Evolutionary conservation across 306 rosid species (phyloP), one percentile per base, ranked within the genome.

Genomic region (Gastrolobium villosum): DNA sequence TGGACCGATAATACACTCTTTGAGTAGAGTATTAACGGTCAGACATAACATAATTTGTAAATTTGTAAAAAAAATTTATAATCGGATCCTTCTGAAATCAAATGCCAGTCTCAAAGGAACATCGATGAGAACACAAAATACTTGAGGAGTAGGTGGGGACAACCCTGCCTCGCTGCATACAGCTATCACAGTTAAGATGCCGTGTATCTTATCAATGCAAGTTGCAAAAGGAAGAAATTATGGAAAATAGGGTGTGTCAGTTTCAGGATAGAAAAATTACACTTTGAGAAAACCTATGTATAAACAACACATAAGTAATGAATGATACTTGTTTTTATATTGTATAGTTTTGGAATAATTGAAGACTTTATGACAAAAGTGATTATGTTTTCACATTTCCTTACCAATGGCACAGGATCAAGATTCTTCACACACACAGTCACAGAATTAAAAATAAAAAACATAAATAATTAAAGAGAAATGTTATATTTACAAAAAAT

Each of bases 171-270:
- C 64, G 36, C 60, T 36, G 74, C 70, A 36, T 61, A 87, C 81
- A 74, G 79, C 81, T 81, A 84, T 81, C 49, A 14, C 76, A 71
- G 68, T 62, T 54, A 75, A 62, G 69, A 43, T 41, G 40, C 34
- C 61, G 26, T 45, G 44, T 7, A 32, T 26, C 34, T 3, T 63
- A 45, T 45, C 61, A 35, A 40, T 67, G 46, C 35, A n/a, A 30
- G 13, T 35, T 10, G 30, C 57, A 34, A 68, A 44, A n/a, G 26
- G 20, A 13, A 62, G 30, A 36, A 62, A 62, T 7, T 37, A 35
- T 45, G 15, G 7, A n/a, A 11, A 39, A 4, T 6, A 26, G 37
- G 15, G 45, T 26, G 0, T 11, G 32, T 32, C 14, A 53, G 45
- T 52, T 15, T 15, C 40, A 65, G 62, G 13, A 7, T 55, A 35